Conservation (phyloP, 2,329 filamentous ascomycete genomes). For the Zymoseptoria passerinii region DNA sequence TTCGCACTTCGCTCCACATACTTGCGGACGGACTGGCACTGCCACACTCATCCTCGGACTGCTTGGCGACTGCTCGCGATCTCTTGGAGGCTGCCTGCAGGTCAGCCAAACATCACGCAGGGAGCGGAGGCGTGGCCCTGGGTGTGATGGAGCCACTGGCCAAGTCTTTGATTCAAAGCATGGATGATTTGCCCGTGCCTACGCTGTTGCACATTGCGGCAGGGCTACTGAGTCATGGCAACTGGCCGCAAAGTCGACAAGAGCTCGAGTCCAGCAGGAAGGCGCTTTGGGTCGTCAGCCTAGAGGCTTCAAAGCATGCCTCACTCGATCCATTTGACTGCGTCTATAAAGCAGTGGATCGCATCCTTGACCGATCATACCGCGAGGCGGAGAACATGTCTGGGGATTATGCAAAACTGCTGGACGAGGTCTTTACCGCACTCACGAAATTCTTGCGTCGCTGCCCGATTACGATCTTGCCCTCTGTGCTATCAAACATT, state of each 20-base stretch:
- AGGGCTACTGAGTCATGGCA: conserved; percentile 17
- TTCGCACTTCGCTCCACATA: conserved; percentile 60
- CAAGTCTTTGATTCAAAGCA: conserved; percentile 11
- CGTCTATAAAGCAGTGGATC: conserved; percentile 54
- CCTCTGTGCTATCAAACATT: conserved; percentile 50
- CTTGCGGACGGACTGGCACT: conserved; percentile 52
- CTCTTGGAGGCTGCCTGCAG: conserved; percentile 31
- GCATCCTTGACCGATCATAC: conserved; percentile 51
- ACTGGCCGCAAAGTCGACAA: conserved; percentile 51
- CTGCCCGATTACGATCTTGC: conserved; percentile 41
- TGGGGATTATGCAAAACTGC: background rate
- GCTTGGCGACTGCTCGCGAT: conserved; percentile 17
- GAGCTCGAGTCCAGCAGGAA: conserved; percentile 58
- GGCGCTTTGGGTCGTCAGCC: conserved; percentile 55
- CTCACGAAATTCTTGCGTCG: conserved; percentile 26
- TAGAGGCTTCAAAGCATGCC: conserved; percentile 31
- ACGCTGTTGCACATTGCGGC: conserved; percentile 11
- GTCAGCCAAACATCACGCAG: conserved; percentile 54
- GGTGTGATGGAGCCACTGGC: conserved; percentile 53
- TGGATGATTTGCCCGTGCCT: conserved; percentile 5
- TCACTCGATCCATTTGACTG: conserved; percentile 54
- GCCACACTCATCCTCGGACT: background rate
- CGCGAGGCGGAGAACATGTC: conserved; percentile 4
- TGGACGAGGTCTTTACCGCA: conserved; percentile 8
- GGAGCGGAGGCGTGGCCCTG: conserved; percentile 58